Evolutionary conservation across 2,329 filamentous ascomycete species (phyloP), one percentile per base, ranked within the genome.

Genomic region (Corniculantispora saksenae): DNA sequence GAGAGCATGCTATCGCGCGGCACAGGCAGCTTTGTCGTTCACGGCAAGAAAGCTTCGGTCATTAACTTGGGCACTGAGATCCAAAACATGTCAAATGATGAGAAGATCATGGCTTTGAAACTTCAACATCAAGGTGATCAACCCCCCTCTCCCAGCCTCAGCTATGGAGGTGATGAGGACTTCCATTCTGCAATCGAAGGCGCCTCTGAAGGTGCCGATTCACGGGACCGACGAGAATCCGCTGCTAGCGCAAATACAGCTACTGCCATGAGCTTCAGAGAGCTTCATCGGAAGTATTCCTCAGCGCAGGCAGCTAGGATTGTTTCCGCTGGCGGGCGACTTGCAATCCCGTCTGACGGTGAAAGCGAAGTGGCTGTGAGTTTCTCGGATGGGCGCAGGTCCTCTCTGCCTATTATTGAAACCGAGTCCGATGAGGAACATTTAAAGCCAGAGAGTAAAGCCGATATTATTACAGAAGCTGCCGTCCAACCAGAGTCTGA

Each of bases 31-130:
- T 99, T 99, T 76, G 97, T 95, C 4, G 89, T 99, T 4, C 95
- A 99, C 73, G 94, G 95, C 67, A 99, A 98, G 81, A 98, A 99
- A 78, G 95, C 95, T 3, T 97, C 93, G 1, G 92, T 99, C 64
- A 92, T 99, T 70, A 96, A 92, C n/a, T 96, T 99, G 74, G 93
- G 94, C 10, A 89, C 89, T n/a, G 94, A 97, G 71, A 89, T 97
- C 81, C 90, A 94, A 72, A 90, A 86, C 66, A 87, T 94, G 78
- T 85, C 89, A 1, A 84, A 88, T 0, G 91, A 94, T 67, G 91
- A 94, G 72, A 87, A 89, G 45, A 79, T 92, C 50, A 86, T 88
- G 65, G 81, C 89, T 57, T 84, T 89, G 63, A 91, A 85, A 69
- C 78, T 80, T 51, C 76, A 80, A 6, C 79, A 81, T 55, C 78